These are phyloP conservation scores for Aurantiochytrium sp. DNA, from an alignment of 108 stramenopile genomes.

Conservation along the genomic window DNA sequence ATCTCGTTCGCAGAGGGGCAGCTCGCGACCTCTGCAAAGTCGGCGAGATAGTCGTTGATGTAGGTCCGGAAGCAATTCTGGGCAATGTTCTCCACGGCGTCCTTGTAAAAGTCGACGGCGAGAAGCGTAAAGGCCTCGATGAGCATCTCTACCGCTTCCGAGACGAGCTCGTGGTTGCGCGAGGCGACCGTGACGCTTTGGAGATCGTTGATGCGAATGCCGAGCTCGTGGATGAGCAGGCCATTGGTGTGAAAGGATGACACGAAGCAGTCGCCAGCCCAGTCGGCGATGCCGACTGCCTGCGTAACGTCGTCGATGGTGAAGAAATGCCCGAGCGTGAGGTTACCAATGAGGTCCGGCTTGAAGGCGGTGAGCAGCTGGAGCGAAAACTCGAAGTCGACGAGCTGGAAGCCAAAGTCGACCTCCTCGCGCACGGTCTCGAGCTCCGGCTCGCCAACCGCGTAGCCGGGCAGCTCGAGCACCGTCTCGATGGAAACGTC, in stretches of 20 bases:
- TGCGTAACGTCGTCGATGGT: background rate
- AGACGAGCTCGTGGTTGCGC: background rate
- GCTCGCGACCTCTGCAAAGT: background rate
- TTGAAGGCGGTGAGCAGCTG: background rate
- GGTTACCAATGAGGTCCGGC: background rate
- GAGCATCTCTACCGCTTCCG: background rate
- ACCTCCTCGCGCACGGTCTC: background rate
- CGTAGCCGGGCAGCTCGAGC: too few relatives aligned
- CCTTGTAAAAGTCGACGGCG: constrained; percentile 1
- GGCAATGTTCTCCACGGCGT: background rate
- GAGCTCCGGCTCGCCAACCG: too few relatives aligned
- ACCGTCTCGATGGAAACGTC: too few relatives aligned
- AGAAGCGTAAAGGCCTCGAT: background rate
- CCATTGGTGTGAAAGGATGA: background rate
- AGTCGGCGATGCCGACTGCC: background rate
- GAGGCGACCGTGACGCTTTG: background rate
- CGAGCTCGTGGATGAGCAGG: background rate
- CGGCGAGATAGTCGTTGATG: background rate
- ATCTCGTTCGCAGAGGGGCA: background rate
- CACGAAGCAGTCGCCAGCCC: background rate
- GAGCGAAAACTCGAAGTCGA: background rate
- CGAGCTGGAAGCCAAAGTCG: background rate
- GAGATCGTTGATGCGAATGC: background rate
- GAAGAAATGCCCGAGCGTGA: background rate
- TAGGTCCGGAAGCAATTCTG: background rate